Percentiles rank a stretch among this genome's conserved stretches.
Conservation (phyloP, 768 basidiomycete genomes). For the Suillus bovinus region DNA sequence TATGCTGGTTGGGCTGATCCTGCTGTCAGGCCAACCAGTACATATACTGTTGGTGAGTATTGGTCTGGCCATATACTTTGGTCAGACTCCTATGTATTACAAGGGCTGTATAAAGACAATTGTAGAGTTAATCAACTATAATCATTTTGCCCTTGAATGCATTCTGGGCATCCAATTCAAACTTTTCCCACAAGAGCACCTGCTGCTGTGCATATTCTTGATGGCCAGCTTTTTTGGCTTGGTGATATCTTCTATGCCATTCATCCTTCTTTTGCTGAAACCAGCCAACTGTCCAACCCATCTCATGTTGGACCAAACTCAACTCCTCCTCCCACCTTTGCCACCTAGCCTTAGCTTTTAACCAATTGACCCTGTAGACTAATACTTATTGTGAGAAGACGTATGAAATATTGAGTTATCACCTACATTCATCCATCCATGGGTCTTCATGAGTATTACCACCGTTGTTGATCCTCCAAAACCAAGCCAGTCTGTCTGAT, state of each 20-base stretch:
- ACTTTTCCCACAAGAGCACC: not conserved
- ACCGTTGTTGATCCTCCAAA: not conserved
- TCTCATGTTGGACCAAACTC: slow-evolving; percentile 16
- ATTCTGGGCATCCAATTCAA: too few species aligned
- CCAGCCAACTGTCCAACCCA: slow-evolving; percentile 19
- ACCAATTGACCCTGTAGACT: slow-evolving; percentile 8
- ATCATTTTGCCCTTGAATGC: too few species aligned
- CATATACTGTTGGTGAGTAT: too few species aligned
- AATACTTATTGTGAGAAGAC: not conserved
- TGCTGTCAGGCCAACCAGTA: too few species aligned
- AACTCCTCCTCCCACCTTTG: slow-evolving; percentile 24
- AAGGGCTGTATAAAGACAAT: too few species aligned
- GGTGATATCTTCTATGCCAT: not conserved
- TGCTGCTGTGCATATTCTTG: not conserved
- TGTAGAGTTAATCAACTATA: too few species aligned
- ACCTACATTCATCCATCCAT: slow-evolving; percentile 7
- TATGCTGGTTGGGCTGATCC: too few species aligned
- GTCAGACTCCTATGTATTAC: too few species aligned
- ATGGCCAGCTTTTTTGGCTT: not conserved
- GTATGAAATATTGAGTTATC: not conserved
- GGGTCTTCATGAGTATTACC: not conserved
- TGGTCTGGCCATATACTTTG: too few species aligned
- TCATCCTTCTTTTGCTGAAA: slow-evolving; percentile 1
- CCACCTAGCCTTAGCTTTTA: slow-evolving; percentile 18
- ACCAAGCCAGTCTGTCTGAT: slow-evolving; percentile 8